Evolutionary conservation across 805 yeast species (phyloP), one percentile per base, ranked within the genome.

Genomic region (Candida corydali): DNA sequence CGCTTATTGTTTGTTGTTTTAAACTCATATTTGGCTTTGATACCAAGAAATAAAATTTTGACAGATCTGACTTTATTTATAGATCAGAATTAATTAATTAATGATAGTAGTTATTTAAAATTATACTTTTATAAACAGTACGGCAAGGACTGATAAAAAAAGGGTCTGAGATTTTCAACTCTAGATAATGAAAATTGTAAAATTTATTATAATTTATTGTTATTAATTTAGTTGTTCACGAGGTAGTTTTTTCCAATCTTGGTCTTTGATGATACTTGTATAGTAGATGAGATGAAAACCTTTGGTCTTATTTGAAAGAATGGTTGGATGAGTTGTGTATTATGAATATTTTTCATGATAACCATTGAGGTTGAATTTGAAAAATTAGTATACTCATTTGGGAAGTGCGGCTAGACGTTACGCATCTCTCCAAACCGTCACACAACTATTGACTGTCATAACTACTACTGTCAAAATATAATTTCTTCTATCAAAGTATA

Each of bases 281-380:
- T n/a, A n/a, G n/a, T n/a, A n/a, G n/a, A n/a, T n/a, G n/a, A n/a
- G n/a, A n/a, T n/a, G n/a, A n/a, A n/a, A n/a, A n/a, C n/a, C n/a
- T n/a, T n/a, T n/a, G n/a, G n/a, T n/a, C n/a, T n/a, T n/a, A n/a
- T n/a, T n/a, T n/a, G n/a, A n/a, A n/a, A n/a, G n/a, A n/a, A n/a
- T n/a, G n/a, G n/a, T n/a, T n/a, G n/a, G n/a, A n/a, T n/a, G n/a
- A n/a, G n/a, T n/a, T n/a, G n/a, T n/a, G n/a, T n/a, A n/a, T n/a
- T n/a, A n/a, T n/a, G n/a, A n/a, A 20, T 11, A 26, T 12, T 8
- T 17, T 29, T 12, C 19, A 4, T 16, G 19, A 29, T 32, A 32
- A 32, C 34, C 34, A 32, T 32, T 32, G 17, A 16, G 17, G 34
- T 32, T 32, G 34, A 12, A 32, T 17, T 18, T 18, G 5, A 10